A percentile compares a stretch with the other conserved stretches of the same genome.
Evolutionary conservation across 148 eudicot species (phyloP).

Genomic region (Rhododendron vialii): DNA sequence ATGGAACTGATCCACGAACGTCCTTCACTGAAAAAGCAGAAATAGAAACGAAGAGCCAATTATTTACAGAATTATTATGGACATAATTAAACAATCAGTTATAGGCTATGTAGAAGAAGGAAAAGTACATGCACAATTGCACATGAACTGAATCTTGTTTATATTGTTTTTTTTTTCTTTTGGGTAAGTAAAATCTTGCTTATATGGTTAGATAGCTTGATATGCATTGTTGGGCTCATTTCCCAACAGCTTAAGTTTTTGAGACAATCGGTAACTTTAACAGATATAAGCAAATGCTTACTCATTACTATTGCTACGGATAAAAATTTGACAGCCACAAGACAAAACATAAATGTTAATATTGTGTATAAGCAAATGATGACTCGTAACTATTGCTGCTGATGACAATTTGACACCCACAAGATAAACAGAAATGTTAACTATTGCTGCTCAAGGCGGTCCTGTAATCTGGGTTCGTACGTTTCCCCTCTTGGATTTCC

Average conservation of each 20-base stretch:
- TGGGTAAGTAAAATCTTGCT: no score
- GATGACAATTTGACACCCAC: neutral
- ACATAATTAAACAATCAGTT: neutral
- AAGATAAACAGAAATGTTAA: neutral
- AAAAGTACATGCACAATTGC: neutral
- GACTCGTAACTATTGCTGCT: neutral
- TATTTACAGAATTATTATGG: neutral
- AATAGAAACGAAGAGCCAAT: neutral
- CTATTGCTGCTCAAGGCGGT: neutral
- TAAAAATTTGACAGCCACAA: no score
- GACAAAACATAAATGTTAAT: no score
- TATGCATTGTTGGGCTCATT: no score
- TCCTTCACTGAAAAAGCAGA: constrained; percentile 3
- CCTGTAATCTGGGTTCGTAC: neutral
- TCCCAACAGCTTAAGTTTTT: no score
- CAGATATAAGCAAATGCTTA: no score
- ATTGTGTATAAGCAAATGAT: neutral
- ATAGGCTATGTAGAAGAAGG: neutral
- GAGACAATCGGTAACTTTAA: no score
- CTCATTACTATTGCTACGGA: no score
- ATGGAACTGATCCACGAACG: constrained; percentile 11
- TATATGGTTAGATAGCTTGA: no score
- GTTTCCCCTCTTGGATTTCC: neutral
- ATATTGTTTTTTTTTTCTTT: no score
- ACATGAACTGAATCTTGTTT: neutral